Evolutionary conservation across 345 rosid species (phyloP), one percentile per base, ranked within the genome.

Genomic region (Camelina sativa): DNA sequence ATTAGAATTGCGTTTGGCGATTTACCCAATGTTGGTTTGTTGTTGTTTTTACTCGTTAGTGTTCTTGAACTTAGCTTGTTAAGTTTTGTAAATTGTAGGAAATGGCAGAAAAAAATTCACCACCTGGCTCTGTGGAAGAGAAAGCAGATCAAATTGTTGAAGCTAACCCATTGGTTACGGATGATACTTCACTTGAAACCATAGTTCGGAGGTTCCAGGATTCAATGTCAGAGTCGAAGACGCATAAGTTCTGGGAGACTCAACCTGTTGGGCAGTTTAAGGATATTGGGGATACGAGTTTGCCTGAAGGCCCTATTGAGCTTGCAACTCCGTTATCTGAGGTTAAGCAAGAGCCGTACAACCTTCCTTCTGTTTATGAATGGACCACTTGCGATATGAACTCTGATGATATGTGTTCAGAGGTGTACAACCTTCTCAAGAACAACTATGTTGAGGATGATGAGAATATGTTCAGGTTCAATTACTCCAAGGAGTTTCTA

Each of bases 381-480:
- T 94, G 97, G 97, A 83, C 88, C 23, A 91, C 96, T 1, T 94
- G 98, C 72, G 93, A 94, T 70, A 85, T 94, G 85, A 77, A 80
- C 46, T 85, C 84, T 1, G 98, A 93, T 47, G 90, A 87, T 46
- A 93, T 87, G 54, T 93, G 92, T 25, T 73, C 57, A 1, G 97
- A 93, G 85, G 97, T 91, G 7, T 79, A 79, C 73, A 88, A 84
- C 77, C 90, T 93, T 60, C 80, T 88, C 86, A 91, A 82, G 88
- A 85, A 81, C 65, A 93, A 93, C 76, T 93, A 93, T 56, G 98
- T 89, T 3, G 97, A 91, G 80, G 98, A 91, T 64, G 97, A 94
- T 16, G 97, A 93, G 85, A 93, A 91, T 65, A 93, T 93, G 98
- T 93, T 93, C 74, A 86, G 98, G 83, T 93, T 93, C 69, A 91